phyloP scores from a whole-genome alignment of 2,329 filamentous ascomycete genomes.

The Lecanicillium sp. region DNA sequence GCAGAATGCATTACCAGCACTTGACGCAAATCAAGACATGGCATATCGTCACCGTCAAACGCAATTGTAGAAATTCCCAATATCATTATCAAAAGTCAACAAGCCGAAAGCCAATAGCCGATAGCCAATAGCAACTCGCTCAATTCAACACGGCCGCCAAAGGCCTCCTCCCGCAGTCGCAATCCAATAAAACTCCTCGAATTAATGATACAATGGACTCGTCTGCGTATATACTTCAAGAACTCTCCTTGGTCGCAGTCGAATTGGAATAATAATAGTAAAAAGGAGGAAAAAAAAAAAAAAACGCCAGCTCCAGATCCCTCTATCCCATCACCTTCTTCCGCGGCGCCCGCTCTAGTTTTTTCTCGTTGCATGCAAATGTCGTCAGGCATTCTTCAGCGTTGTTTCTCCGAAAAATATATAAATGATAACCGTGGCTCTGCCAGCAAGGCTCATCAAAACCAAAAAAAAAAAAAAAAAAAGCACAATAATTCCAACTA shows the following conservation, averaged over 20 bases:
- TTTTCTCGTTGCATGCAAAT: constrained; percentile 12
- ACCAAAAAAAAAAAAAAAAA: not conserved
- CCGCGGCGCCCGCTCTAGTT: constrained; percentile 4
- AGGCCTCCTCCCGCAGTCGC: too few species aligned
- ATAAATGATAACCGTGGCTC: constrained; percentile 2
- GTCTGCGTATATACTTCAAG: not conserved
- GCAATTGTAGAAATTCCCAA: too few species aligned
- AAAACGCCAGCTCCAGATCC: constrained; percentile 10
- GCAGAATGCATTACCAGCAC: too few species aligned
- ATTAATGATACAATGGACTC: constrained; percentile 9
- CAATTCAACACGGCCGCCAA: too few species aligned
- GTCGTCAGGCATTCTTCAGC: constrained; percentile 7
- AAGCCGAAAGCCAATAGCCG: too few species aligned
- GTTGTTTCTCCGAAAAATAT: constrained; percentile 7
- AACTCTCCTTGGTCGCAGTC: too few species aligned
- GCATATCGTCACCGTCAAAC: too few species aligned
- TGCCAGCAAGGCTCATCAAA: constrained; percentile 4
- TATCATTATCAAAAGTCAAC: too few species aligned
- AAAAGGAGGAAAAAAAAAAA: not conserved
- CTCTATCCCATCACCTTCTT: constrained; percentile 9
- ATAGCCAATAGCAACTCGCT: too few species aligned
- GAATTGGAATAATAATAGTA: too few species aligned
- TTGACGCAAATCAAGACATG: too few species aligned
- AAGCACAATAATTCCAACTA: constrained; percentile 11
- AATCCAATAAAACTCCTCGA: constrained; percentile 1